Base-by-base conservation (phyloP, 2,329 filamentous ascomycete genomes). In the Coniochaeta sp. region DNA sequence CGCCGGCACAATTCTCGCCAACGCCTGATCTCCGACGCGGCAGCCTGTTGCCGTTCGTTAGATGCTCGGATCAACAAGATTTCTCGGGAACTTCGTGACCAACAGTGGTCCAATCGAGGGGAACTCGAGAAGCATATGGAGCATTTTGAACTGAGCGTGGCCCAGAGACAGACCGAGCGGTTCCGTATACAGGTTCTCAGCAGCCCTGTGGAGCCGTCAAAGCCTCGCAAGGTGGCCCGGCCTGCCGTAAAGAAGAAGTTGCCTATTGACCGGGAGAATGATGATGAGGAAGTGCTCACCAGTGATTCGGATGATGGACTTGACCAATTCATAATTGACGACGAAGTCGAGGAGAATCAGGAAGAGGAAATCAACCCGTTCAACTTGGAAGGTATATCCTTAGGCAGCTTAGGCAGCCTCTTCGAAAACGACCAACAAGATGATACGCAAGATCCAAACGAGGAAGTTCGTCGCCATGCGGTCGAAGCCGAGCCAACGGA, bases 101-200 rank as follows among this genome's bases (percentile, higher is more conserved):
- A 80, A 17, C 69, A 77, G 32, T 91, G 87, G 82, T 70, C 73
- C 12, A 81, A 75, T 8, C 73, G 75, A 24, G 66, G 72, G 1
- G 78, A 86, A 16, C 69, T 95, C 16, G 73, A 77, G 28, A 74
- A 72, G 6, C 82, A 85, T 65, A 85, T 86, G 56, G 72, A 74
- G 12, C 80, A 75, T 38, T 74, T 96, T 59, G 86, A 93, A 61
- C 75, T 78, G 4, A 91, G 80, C 3, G 73, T 96, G 0, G 80
- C 83, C 38, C 81, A 89, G 59, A 81, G 82, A 56, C 76, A 87
- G 66, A 72, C 82, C 42, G 70, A 79, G 9, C 67, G 69, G 8
- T 88, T 83, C 82, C 69, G 76, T 3, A 74, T 82, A n/a, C 64
- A 70, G 7, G 65, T 82, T 26, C 72, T 86, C 4, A 71, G 73